Evolutionary conservation across 768 basidiomycete genomes (phyloP), one percentile per base, ranked within the genome.

Genomic region (Daedaleopsis sinensis): DNA sequence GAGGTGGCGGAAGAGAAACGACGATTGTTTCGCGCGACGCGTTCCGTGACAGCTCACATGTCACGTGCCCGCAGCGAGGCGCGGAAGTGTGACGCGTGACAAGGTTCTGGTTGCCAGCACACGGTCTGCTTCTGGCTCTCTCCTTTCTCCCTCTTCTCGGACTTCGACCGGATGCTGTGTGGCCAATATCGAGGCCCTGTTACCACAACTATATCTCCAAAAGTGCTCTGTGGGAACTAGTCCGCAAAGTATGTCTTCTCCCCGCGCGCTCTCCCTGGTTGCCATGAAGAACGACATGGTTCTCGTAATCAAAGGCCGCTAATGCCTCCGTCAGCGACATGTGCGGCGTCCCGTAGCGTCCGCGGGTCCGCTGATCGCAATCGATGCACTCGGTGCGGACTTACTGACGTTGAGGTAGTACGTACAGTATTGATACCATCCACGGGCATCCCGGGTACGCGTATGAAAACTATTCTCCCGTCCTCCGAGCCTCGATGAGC

Each of bases 1-100:
- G 62, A 46, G 56, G 56, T 57, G 56, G 52, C 52, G 56, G 55
- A 52, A 52, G 52, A 49, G 47, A 50, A 59, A 46, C 49, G 24
- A n/a, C 42, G 39, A 36, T 15, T 44, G 9, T 13, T 12, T 39
- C 13, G 24, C 52, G 54, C 52, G 54, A 55, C 54, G 39, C 54
- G 42, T 44, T 32, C 15, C 44, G 54, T 55, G 43, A 55, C 43
- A 32, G 43, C 54, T 42, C 43, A 42, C 11, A 19, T 12, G 24
- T 55, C 54, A 55, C 54, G 54, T 55, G 54, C 16, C 8, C 12
- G 3, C 16, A 10, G 13, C 16, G 2, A 1, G 32, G 50, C 32
- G 50, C 27, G 50, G 16, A 18, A 18, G 50, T 36, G 50, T 52
- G 35, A 52, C 32, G 38, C 52, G 52, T 53, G 38, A 53, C 52